phyloP scores from a whole-genome alignment of 1,284 basidiomycete species.

The Ustilago crameri region DNA sequence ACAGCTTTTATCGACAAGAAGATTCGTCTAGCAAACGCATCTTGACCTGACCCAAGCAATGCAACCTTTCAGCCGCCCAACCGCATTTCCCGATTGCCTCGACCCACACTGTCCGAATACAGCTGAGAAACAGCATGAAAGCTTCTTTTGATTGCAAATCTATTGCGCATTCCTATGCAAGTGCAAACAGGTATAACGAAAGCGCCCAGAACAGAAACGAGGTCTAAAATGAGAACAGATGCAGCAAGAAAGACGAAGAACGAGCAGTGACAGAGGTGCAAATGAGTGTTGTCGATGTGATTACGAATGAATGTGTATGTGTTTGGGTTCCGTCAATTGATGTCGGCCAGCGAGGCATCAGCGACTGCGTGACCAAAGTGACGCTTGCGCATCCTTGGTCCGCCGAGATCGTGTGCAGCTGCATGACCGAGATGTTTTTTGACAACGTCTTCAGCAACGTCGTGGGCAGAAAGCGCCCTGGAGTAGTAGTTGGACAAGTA shows the following conservation, averaged over 20 bases:
- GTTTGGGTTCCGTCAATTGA: conserved; percentile 2
- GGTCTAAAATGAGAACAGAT: conserved; percentile 8
- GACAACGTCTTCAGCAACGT: conserved; percentile 3
- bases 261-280: too few species aligned
- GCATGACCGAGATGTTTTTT: conserved; percentile 20
- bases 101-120: too few species aligned
- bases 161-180: too few species aligned
- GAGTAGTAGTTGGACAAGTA: conserved; percentile 5
- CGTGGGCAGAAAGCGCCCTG: conserved; percentile 18
- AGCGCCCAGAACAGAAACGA: not conserved
- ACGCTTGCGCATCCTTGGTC: conserved; percentile 19
- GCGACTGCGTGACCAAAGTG: conserved; percentile 24
- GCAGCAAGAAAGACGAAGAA: conserved; percentile 1
- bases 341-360: conserved; percentile 2
- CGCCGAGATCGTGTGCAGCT: conserved; percentile 6
- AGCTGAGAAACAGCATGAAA: too few species aligned
- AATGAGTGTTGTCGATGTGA: not conserved
- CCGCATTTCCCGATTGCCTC: too few species aligned
- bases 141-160: too few species aligned
- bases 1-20: conserved; percentile 25
- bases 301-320: not conserved
- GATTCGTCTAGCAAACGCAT: conserved; percentile 1
- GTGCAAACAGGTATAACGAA: not conserved
- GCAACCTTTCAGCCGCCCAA: too few species aligned
- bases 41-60: too few species aligned